These are phyloP conservation scores for Sanghuangporus sanghuang DNA, from an alignment of 1,284 basidiomycete genomes.

Conservation along the genomic window DNA sequence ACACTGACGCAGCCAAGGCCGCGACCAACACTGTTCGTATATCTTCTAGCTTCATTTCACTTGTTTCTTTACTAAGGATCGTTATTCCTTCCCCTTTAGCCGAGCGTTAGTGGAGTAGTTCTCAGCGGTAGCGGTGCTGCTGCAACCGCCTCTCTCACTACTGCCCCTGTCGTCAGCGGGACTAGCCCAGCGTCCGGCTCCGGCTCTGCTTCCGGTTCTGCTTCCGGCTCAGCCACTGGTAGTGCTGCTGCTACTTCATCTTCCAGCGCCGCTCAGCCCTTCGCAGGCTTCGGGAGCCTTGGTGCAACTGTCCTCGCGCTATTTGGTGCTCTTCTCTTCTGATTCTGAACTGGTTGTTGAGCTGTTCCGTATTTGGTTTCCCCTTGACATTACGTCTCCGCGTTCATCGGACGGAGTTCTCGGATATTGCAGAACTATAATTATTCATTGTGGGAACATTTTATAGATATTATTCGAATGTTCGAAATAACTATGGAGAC, in stretches of 20 bases:
- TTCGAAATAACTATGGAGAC: neutral
- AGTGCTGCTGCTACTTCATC: neutral
- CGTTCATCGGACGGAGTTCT: neutral
- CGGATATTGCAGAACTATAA: neutral
- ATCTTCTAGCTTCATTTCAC: neutral
- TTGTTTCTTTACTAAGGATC: neutral
- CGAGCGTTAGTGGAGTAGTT: neutral
- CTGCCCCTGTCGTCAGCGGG: neutral
- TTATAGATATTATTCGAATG: neutral
- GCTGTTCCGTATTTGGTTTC: neutral
- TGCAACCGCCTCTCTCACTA: constrained; percentile 5
- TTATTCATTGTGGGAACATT: neutral
- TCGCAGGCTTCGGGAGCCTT: constrained; percentile 6
- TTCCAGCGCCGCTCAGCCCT: neutral
- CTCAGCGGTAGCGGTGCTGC: constrained; percentile 8
- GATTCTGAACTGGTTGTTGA: constrained; percentile 1
- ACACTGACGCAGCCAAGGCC: neutral
- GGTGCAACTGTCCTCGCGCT: constrained; percentile 10
- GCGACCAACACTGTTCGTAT: constrained; percentile 7
- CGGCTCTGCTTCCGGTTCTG: neutral
- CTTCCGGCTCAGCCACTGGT: neutral
- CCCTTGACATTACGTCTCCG: neutral
- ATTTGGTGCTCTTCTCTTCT: constrained; percentile 11
- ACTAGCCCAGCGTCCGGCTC: neutral
- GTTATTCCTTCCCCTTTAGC: neutral